phyloP scores from a whole-genome alignment of 345 rosid species.

The Syzygium grande region DNA sequence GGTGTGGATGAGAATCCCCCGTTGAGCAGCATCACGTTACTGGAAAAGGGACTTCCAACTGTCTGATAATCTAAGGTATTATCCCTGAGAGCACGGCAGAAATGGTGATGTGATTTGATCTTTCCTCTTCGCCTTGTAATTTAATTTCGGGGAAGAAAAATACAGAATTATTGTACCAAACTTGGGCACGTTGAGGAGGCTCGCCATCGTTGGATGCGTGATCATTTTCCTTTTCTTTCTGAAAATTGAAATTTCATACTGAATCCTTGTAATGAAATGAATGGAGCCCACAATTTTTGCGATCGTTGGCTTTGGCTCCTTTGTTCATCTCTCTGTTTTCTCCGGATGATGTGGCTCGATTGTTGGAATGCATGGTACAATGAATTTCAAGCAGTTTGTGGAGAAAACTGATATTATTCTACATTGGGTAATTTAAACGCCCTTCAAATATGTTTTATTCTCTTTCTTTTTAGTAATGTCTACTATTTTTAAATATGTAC shows the following conservation, averaged over 20 bases:
- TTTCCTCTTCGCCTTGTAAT: not conserved
- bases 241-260: not conserved
- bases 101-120: not conserved
- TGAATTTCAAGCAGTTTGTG: too few relatives aligned
- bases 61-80: not conserved
- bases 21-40: not conserved
- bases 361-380: too few relatives aligned
- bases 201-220: too few relatives aligned
- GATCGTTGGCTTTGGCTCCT: too few relatives aligned
- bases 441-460: too few relatives aligned
- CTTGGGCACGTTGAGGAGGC: not conserved
- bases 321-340: too few relatives aligned
- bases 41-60: not conserved
- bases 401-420: too few relatives aligned
- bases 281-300: not conserved
- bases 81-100: not conserved
- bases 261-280: not conserved
- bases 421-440: too few relatives aligned
- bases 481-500: too few relatives aligned
- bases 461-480: too few relatives aligned
- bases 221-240: too few relatives aligned
- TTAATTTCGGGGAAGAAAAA: not conserved
- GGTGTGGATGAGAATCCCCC: not conserved
- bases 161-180: not conserved
- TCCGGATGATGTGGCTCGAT: too few relatives aligned